Base-by-base conservation (phyloP, 1,139 yeast species). In the Yamadazyma spencermartinsiae region DNA sequence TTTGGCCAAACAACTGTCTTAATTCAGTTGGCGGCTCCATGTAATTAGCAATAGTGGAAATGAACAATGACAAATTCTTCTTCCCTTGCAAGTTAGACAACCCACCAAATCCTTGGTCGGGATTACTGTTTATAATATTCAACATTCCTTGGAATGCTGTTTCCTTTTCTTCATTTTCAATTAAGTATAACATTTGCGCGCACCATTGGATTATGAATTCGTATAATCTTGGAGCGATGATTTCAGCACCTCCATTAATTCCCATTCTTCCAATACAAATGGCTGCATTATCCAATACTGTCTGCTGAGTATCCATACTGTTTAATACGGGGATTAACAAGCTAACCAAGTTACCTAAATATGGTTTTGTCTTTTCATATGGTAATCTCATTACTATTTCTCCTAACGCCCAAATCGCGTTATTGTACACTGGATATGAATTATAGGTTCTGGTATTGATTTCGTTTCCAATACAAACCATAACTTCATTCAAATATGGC, bases 341-440 rank as follows among this genome's bases (percentile, higher is more conserved):
- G 31, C 74, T 74, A 37, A 86, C 71, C 44, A 87, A 62, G 45
- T 81, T 82, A 4, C 42, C 33, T 35, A 85, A 60, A 55, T 77
- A 86, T n/a, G 82, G 82, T 36, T 72, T 70, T 44, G 87, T 55
- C 33, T 76, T 77, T 4, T 63, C 69, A 15, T 64, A 59, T 3
- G 73, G 50, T 20, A 82, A 56, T 46, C 87, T 76, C 53, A 89
- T 69, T 2, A 86, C 71, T 28, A 94, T 79, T 60, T 92, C 96
- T 25, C 98, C 98, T 14, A 86, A 65, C 1, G 96, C 78, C 98
- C 98, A 92, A 36, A 88, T 81, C 1, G 98, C 95, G 61, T 92
- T 92, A 58, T 89, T 87, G 60, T 83, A 76, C 35, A 86, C 83
- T 14, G 92, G 77, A 60, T 72, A 65, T 46, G 87, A 64, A 40